Evolutionary conservation across 352 stramenopile genomes (phyloP).

Genomic region (Globisporangium carolinianum): DNA sequence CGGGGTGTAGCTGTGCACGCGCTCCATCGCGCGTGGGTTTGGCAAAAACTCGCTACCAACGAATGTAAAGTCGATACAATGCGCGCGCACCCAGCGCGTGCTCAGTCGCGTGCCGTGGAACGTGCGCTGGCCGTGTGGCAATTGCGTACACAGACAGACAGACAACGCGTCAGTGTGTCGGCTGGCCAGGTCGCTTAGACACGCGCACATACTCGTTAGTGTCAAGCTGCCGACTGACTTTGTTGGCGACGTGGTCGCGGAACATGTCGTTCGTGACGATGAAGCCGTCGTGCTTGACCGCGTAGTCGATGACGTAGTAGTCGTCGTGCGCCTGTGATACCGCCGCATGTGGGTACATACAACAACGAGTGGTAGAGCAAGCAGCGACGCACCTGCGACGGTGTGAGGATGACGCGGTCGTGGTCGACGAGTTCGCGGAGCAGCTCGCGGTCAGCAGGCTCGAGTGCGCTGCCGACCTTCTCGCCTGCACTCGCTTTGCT

Average conservation of each 20-base stretch:
- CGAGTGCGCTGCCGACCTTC: constrained; percentile 34
- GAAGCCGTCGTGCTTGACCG: constrained; percentile 80
- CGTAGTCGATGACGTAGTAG: constrained; percentile 90
- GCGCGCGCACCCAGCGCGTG: constrained; percentile 48
- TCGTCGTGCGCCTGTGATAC: constrained; percentile 70
- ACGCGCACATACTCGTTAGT: too few species aligned
- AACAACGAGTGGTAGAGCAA: neutral
- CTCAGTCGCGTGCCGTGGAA: constrained; percentile 64
- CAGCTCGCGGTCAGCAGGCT: constrained; percentile 38
- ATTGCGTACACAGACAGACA: neutral
- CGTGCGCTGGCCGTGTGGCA: constrained; percentile 24
- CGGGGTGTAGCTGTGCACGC: constrained; percentile 33
- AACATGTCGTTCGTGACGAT: constrained; percentile 92
- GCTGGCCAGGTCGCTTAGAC: too few species aligned
- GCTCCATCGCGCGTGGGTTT: constrained; percentile 80
- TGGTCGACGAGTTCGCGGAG: constrained; percentile 52
- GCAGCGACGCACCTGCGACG: constrained; percentile 34
- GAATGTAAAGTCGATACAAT: constrained; percentile 88
- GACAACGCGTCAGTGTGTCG: neutral
- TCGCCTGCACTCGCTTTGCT: constrained; percentile 22
- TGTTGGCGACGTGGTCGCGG: constrained; percentile 79
- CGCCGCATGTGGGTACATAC: too few species aligned
- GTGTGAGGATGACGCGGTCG: constrained; percentile 67
- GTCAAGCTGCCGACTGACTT: constrained; percentile 16
- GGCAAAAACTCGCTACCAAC: constrained; percentile 86